phyloP scores from a whole-genome alignment of 768 basidiomycete species.

The Mycena chlorophos region DNA sequence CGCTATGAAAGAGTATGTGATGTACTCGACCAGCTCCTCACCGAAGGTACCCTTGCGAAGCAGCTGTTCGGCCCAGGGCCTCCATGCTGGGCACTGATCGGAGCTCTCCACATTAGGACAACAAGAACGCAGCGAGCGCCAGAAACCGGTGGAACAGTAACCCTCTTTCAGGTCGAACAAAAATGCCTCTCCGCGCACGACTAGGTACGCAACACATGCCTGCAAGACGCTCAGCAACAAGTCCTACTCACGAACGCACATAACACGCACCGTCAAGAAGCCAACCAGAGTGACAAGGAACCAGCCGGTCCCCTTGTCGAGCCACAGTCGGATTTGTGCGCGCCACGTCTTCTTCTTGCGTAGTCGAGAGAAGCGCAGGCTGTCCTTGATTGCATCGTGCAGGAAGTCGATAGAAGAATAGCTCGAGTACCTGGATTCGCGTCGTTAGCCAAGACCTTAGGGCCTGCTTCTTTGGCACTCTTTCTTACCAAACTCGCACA shows the following conservation, averaged over 20 bases:
- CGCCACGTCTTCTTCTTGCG: conserved; percentile 69
- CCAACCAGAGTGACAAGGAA: conserved; percentile 88
- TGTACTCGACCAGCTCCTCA: conserved; percentile 58
- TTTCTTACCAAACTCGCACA: conserved; percentile 68
- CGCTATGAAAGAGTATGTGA: conserved; percentile 72
- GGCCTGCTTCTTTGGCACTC: neutral
- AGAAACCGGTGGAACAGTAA: conserved; percentile 71
- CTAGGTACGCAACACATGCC: conserved; percentile 84
- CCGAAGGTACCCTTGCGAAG: conserved; percentile 35
- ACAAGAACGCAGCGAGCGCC: conserved; percentile 79
- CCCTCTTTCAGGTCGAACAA: conserved; percentile 94
- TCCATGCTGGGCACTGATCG: conserved; percentile 66
- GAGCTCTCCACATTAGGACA: conserved; percentile 56
- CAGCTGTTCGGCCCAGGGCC: conserved; percentile 69
- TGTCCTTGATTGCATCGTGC: conserved; percentile 95
- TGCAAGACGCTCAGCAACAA: too few relatives aligned
- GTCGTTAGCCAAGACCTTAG: neutral
- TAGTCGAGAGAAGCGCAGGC: conserved; percentile 73
- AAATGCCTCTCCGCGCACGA: conserved; percentile 83
- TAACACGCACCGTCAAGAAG: conserved; percentile 74
- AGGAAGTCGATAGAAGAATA: conserved; percentile 95
- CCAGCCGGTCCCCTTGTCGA: conserved; percentile 86
- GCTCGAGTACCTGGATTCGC: conserved; percentile 61
- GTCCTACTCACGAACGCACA: too few relatives aligned
- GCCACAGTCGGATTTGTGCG: conserved; percentile 57